Evolutionary conservation across 1,284 basidiomycete species (phyloP), one percentile per base, ranked within the genome.

Genomic region (Porodaedalea pini): DNA sequence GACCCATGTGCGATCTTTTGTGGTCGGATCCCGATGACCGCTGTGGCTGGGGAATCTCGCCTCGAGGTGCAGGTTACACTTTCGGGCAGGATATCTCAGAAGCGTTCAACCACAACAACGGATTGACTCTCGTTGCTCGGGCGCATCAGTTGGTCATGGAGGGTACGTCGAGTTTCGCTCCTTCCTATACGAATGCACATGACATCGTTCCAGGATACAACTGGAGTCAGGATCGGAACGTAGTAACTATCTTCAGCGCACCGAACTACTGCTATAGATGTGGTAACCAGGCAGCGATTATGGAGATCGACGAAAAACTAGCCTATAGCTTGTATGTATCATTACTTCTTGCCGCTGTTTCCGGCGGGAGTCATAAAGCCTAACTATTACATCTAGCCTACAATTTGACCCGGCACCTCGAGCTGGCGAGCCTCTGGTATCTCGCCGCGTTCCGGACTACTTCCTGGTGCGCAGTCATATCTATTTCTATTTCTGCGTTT

Each of bases 21-120:
- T 99, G 96, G 96, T 98, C 95, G 56, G 96, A 99, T 76, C 96
- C 96, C 39, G 96, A 99, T 71, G 96, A 99, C 76, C 89, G 97
- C 57, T 98, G 94, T 72, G 97, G 97, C 50, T 99, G 97, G 97
- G 97, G 97, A 36, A 98, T 99, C 69, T 97, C 94, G 66, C 97
- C 97, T 41, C 90, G 97, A 72, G 97, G 97, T 64, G 97, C 97
- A 36, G 97, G 97, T 6, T 99, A 98, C 75, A 99, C 96, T 7
- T 99, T 99, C 70, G 97, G 97, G 23, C 96, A 99, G 73, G 97
- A 99, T 71, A 99, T 99, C 65, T 92, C 90, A 58, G 94, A 97
- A 72, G 93, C 93, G 17, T 97, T 97, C 78, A 96, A 99, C 75
- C 97, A 99, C 74, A 98, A 98, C 76, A 99, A 99, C 69, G 97